These are phyloP conservation scores for Trichophyton mentagrophytes DNA, from an alignment of 2,329 filamentous ascomycete genomes.

Conservation along the genomic window DNA sequence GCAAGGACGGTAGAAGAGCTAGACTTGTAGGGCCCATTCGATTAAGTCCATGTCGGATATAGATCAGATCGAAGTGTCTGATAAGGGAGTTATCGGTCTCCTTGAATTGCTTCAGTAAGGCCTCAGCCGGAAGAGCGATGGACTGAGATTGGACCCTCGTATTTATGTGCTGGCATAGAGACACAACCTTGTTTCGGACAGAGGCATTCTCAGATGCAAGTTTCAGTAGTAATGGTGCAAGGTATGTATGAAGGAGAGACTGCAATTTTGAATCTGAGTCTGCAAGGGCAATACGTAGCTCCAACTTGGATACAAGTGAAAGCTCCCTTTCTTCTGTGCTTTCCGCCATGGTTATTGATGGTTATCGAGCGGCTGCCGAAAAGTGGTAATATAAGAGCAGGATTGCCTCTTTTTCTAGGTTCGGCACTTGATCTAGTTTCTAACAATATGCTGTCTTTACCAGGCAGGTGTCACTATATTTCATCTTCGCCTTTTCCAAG, in stretches of 20 bases:
- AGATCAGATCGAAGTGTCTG: conserved; percentile 75
- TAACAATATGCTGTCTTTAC: not conserved
- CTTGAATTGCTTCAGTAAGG: conserved; percentile 81
- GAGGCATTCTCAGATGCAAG: conserved; percentile 65
- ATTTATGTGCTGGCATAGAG: conserved; percentile 60
- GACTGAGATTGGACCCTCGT: conserved; percentile 48
- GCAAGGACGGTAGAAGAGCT: conserved; percentile 56
- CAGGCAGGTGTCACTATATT: not conserved
- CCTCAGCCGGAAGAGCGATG: conserved; percentile 71
- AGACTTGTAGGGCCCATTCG: conserved; percentile 49
- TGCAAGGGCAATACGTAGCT: conserved; percentile 69
- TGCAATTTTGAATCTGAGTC: conserved; percentile 76
- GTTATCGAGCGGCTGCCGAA: not conserved
- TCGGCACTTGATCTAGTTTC: not conserved
- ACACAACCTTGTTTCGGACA: conserved; percentile 68
- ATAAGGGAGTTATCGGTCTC: conserved; percentile 60
- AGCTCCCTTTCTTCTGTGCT: conserved; percentile 50
- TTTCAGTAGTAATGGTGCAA: conserved; percentile 74
- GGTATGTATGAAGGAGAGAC: conserved; percentile 61
- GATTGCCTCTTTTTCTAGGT: not conserved
- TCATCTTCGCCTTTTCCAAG: not conserved
- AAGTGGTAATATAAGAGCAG: not conserved
- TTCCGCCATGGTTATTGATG: conserved; percentile 14
- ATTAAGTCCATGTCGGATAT: conserved; percentile 71
- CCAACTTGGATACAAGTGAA: conserved; percentile 69